phyloP scores from a whole-genome alignment of 495 filamentous ascomycete genomes.

The Podospora sp. region DNA sequence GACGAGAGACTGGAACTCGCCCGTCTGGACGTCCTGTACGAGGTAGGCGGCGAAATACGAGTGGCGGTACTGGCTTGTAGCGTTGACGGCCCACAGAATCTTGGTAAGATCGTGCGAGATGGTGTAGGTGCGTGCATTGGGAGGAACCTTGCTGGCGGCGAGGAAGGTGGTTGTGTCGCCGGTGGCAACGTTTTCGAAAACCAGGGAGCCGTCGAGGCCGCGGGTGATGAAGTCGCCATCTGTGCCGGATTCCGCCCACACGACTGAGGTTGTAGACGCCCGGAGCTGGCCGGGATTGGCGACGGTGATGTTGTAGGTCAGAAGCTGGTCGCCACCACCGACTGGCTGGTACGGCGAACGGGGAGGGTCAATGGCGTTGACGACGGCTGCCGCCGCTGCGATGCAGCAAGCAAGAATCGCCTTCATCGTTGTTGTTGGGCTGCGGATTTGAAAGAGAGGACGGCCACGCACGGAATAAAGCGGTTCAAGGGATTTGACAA shows the following conservation, averaged over 20 bases:
- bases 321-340: constrained; percentile 43
- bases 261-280: constrained; percentile 41
- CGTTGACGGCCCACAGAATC: constrained; percentile 57
- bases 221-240: constrained; percentile 55
- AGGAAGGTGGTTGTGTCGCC: constrained; percentile 26
- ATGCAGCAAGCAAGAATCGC: constrained; percentile 20
- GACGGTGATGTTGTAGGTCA: constrained; percentile 49
- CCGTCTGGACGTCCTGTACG: constrained; percentile 52
- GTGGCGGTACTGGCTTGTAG: constrained; percentile 60
- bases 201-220: constrained; percentile 43
- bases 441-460: neutral
- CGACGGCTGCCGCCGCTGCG: constrained; percentile 19
- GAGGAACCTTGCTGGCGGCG: neutral
- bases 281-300: constrained; percentile 33
- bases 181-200: constrained; percentile 54
- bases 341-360: constrained; percentile 44
- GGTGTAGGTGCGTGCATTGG: constrained; percentile 36
- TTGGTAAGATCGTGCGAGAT: constrained; percentile 45
- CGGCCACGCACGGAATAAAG: neutral
- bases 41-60: constrained; percentile 62
- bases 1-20: constrained; percentile 47
- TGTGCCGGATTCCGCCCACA: constrained; percentile 47
- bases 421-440: constrained; percentile 21
- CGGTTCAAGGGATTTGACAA: neutral
- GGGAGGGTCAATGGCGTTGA: constrained; percentile 39